Evolutionary conservation across 257 asterid genomes (phyloP), one percentile per base, ranked within the genome.

Genomic region (Solanum lycopersicoides): DNA sequence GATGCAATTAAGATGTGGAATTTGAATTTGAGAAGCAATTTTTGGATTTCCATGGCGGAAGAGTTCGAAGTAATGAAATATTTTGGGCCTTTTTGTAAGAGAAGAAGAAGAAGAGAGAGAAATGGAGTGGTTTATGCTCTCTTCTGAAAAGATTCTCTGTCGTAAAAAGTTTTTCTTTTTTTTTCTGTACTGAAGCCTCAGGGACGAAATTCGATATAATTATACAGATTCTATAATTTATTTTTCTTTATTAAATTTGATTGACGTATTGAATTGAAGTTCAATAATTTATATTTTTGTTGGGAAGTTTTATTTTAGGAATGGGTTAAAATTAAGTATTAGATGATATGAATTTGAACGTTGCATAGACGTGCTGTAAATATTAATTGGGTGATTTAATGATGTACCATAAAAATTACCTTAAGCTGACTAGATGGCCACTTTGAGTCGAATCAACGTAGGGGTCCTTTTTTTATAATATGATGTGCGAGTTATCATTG

Each of bases 1-100:
- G 84, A 9, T 37, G 45, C 89, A 60, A 90, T 7, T 37, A 93
- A 90, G 88, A 95, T 90, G 18, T 90, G 95, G 87, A 91, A 45
- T 74, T 93, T 95, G 91, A 91, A 93, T 76, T 93, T 90, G 89
- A 93, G 86, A 53, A 95, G 88, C 89, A 91, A 89, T 88, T 90
- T 88, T 41, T 87, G 89, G 87, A 93, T 89, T 72, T 94, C 95
- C 98, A 94, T 95, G 90, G 92, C 37, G 6, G 88, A 32, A 34
- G 90, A 5, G 15, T n/a, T 83, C 7, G 14, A 16, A 2, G 45
- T 41, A 7, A 84, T 11, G 45, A 23, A 20, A 34, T 69, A n/a
- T 28, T 69, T 77, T 15, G 12, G 77, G 44, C 37, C 23, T 42
- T 68, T 84, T 65, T 83, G 73, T 65, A 65, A 10, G 28, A 37